A percentile compares a stretch with the other conserved stretches of the same genome.
Conservation (phyloP, 768 basidiomycete species). For the Leucocoprinus birnbaumii region DNA sequence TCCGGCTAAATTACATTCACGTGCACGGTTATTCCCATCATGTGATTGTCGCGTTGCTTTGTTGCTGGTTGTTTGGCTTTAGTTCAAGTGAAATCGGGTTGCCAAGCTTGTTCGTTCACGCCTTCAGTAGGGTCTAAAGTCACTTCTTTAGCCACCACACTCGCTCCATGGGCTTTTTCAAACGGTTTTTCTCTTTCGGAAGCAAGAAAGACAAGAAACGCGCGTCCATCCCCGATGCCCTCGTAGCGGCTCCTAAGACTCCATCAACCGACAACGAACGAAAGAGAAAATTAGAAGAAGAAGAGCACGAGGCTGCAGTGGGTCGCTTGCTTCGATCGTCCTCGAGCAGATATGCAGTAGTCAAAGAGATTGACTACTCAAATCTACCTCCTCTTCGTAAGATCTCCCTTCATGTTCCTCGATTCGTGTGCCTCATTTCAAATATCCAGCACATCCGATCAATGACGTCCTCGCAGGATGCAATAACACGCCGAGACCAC, state of each 20-base stretch:
- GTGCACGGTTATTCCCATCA: conserved; percentile 21
- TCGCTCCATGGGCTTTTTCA: conserved; percentile 63
- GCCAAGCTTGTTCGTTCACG: not conserved
- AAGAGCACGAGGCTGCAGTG: conserved; percentile 47
- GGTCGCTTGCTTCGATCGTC: conserved; percentile 67
- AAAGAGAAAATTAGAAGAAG: conserved; percentile 31
- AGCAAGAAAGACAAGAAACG: conserved; percentile 55
- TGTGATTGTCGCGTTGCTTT: conserved; percentile 29
- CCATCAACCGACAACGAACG: conserved; percentile 10
- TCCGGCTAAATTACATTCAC: not conserved
- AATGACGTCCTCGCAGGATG: conserved; percentile 37
- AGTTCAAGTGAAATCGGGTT: conserved; percentile 28
- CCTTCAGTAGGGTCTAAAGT: not conserved
- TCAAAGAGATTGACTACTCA: conserved; percentile 52
- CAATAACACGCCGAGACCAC: not conserved
- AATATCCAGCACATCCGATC: conserved; percentile 60
- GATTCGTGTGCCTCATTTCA: conserved; percentile 10
- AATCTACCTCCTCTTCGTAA: conserved; percentile 69
- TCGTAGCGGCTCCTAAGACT: conserved; percentile 19
- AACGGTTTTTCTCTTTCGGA: conserved; percentile 66
- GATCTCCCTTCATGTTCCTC: conserved; percentile 25
- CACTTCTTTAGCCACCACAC: conserved; percentile 16
- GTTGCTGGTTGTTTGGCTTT: conserved; percentile 36
- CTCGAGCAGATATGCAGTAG: conserved; percentile 61
- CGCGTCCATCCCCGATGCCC: conserved; percentile 21